Evolutionary conservation across 257 asterid species (phyloP), one percentile per base, ranked within the genome.

Genomic region (Penstemon eatonii): DNA sequence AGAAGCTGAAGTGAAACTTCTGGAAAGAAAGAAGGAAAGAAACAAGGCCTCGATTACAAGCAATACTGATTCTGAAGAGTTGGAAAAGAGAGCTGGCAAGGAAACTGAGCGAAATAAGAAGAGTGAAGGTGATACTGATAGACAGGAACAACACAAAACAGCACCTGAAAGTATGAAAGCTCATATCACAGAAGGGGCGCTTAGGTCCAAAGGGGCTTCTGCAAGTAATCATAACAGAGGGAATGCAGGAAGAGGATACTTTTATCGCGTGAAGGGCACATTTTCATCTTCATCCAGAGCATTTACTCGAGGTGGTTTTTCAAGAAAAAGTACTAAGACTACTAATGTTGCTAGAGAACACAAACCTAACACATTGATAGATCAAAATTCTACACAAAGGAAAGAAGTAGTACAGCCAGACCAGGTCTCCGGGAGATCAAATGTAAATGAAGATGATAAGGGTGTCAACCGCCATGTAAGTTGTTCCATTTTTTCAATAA

Each of bases 221-320:
- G 75, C 77, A 44, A 79, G 67, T 66, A 85, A 64, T 76, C 87
- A 83, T 70, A 82, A 63, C 83, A 81, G 87, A 69, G 91, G 78
- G 65, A 83, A 76, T 87, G 82, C 86, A 12, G 97, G 99, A 61
- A 73, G 86, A 66, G 77, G 97, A 78, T 94, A 94, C 83, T 78
- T 94, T 56, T 97, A 94, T 82, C 95, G 96, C 37, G 81, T 94
- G 95, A 86, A 81, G 86, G 98, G 98, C 43, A 94, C 96, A 38
- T 67, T 94, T 75, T 80, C 91, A 68, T 91, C 99, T 72, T 94
- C 99, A 76, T 94, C 99, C 66, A 84, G 91, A 81, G 99, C 97
- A 77, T 81, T 89, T 73, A 85, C 95, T 12, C 92, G 96, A 70
- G 86, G 96, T 39, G 79, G 86, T 5, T 88, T 93, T 69, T 92